Conservation (phyloP, 2,329 filamentous ascomycete genomes). For the Bipolaris zeicola region DNA sequence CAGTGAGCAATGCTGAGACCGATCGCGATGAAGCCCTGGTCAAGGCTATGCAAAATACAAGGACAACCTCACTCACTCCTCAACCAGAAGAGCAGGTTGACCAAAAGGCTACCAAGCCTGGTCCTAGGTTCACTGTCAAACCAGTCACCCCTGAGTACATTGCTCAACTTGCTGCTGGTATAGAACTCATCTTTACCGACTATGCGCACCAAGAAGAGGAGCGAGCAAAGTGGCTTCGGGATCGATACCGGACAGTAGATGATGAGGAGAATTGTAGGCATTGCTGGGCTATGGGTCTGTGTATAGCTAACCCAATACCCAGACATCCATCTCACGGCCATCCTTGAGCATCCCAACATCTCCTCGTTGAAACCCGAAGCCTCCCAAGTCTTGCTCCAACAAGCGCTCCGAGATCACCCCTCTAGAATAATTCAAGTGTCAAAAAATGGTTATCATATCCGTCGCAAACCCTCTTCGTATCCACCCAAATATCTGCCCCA, state of each 20-base stretch:
- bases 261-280: constrained; percentile 34
- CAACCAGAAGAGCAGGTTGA: constrained; percentile 19
- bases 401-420: constrained; percentile 30
- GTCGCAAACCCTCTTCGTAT: constrained; percentile 38
- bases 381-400: constrained; percentile 35
- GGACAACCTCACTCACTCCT: constrained; percentile 26
- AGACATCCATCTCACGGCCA: constrained; percentile 42
- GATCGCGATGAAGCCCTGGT: constrained; percentile 31
- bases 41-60: constrained; percentile 32
- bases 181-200: constrained; percentile 45
- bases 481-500: constrained; percentile 36
- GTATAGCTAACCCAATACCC: constrained; percentile 1
- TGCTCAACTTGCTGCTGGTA: constrained; percentile 36
- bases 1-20: constrained; percentile 8
- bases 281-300: neutral
- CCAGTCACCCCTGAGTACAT: constrained; percentile 36
- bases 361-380: constrained; percentile 40
- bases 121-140: constrained; percentile 27
- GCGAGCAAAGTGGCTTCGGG: constrained; percentile 33
- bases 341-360: constrained; percentile 39
- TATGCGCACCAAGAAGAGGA: constrained; percentile 42
- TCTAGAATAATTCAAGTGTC: constrained; percentile 32
- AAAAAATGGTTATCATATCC: constrained; percentile 36
- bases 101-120: constrained; percentile 14
- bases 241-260: constrained; percentile 32